Evolutionary conservation across 2,329 filamentous ascomycete genomes (phyloP).

Genomic region (Huntiella abstrusa): DNA sequence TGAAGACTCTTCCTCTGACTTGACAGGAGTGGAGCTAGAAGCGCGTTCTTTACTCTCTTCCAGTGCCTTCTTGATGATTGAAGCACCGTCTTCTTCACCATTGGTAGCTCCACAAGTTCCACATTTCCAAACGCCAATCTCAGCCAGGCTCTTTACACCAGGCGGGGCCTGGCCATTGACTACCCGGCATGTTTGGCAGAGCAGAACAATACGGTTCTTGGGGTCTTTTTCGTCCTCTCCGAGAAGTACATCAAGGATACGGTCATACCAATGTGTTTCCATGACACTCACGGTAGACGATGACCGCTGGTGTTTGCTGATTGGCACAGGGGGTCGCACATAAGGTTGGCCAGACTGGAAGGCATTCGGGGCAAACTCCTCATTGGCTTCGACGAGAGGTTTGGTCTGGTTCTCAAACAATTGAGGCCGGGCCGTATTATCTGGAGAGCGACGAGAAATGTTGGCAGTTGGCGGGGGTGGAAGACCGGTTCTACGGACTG

Average conservation of each 20-base stretch:
- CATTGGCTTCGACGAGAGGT: conserved; percentile 26
- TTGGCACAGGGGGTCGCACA: not conserved
- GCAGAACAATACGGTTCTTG: conserved; percentile 76
- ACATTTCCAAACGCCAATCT: conserved; percentile 77
- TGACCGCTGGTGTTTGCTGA: not conserved
- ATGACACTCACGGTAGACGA: conserved; percentile 6
- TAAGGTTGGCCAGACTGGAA: conserved; percentile 22
- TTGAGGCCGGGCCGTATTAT: conserved; percentile 16
- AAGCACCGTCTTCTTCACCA: conserved; percentile 57
- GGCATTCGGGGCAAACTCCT: conserved; percentile 55
- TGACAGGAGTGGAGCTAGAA: not conserved
- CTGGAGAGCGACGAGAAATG: conserved; percentile 26
- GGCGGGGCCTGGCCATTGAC: conserved; percentile 95
- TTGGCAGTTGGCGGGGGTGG: conserved; percentile 44
- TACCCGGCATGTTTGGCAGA: conserved; percentile 64
- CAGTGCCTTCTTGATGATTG: conserved; percentile 50
- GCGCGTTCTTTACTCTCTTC: conserved; percentile 12
- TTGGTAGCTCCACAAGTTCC: conserved; percentile 69
- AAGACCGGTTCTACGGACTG: conserved; percentile 1
- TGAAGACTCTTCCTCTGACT: not conserved
- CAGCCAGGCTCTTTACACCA: conserved; percentile 55
- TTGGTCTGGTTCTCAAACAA: conserved; percentile 13
- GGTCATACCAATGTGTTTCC: conserved; percentile 73
- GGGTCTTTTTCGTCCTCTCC: conserved; percentile 88
- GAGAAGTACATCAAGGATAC: conserved; percentile 75